phyloP scores from a whole-genome alignment of 2,329 filamentous ascomycete species.

The Polytolypa hystricis region DNA sequence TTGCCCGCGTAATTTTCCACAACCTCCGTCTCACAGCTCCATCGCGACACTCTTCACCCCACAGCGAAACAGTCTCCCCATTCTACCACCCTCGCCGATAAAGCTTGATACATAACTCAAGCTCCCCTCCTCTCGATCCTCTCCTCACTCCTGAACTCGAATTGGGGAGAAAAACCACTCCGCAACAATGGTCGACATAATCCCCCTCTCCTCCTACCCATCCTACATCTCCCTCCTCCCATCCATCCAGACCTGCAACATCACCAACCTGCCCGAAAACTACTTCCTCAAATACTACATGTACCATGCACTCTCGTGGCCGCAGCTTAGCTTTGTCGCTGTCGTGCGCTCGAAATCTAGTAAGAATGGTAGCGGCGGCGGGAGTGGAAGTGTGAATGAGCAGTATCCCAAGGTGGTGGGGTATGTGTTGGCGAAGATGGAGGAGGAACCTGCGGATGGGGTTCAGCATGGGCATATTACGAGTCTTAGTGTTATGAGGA shows the following conservation, averaged over 20 bases:
- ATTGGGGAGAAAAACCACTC: too few species aligned
- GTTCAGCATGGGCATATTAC: constrained; percentile 95
- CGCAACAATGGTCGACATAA: constrained; percentile 37
- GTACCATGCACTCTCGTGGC: constrained; percentile 97
- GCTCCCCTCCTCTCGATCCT: too few species aligned
- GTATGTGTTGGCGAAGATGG: constrained; percentile 99
- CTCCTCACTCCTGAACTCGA: too few species aligned
- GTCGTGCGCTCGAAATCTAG: constrained; percentile 75
- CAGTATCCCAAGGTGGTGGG: constrained; percentile 97
- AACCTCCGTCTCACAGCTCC: too few species aligned
- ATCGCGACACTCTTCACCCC: too few species aligned
- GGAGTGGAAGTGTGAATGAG: constrained; percentile 36
- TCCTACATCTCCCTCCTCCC: constrained; percentile 73
- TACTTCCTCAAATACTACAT: constrained; percentile 99
- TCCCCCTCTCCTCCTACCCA: constrained; percentile 36
- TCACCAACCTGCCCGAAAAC: constrained; percentile 97
- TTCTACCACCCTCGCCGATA: too few species aligned
- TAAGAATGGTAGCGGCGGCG: constrained; percentile 39
- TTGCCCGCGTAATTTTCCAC: too few species aligned
- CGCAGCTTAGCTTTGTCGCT: constrained; percentile 90
- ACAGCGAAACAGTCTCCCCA: too few species aligned
- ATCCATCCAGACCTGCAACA: constrained; percentile 90
- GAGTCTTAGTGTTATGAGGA: constrained; percentile 88
- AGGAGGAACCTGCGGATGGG: constrained; percentile 88
- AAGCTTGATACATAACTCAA: too few species aligned